Conservation (phyloP, 164 flowering plant species). For the Santalum album region DNA sequence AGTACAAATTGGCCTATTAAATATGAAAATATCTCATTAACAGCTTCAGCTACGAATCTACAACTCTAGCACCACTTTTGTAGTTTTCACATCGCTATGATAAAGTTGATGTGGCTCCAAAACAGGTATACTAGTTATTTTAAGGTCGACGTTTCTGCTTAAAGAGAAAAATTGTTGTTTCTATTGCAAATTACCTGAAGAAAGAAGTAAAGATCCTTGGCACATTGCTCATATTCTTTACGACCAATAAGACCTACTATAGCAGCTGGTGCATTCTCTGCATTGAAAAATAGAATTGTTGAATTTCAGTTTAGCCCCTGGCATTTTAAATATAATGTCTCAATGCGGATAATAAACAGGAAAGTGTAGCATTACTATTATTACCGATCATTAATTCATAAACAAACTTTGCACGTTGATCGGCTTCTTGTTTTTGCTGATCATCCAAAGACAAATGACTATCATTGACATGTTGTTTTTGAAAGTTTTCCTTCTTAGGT, state of each 20-base stretch:
- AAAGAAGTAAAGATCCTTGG: conserved; percentile 86
- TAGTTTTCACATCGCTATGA: too few relatives aligned
- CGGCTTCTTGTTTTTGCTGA: conserved; percentile 58
- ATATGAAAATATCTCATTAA: too few relatives aligned
- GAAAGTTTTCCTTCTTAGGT: conserved; percentile 24
- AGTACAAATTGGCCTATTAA: too few relatives aligned
- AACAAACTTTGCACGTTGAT: conserved; percentile 75
- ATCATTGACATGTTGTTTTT: conserved; percentile 15
- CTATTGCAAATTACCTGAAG: conserved; percentile 58
- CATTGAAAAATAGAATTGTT: conserved; percentile 11
- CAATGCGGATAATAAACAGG: neutral
- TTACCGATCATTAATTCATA: conserved; percentile 88
- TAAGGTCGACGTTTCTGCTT: too few relatives aligned
- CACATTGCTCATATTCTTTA: conserved; percentile 91
- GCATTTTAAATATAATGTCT: neutral
- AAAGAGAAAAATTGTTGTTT: too few relatives aligned
- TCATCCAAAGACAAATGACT: conserved; percentile 28
- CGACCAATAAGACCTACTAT: conserved; percentile 85
- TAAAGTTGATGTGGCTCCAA: too few relatives aligned
- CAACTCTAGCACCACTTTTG: too few relatives aligned
- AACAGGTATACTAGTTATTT: too few relatives aligned
- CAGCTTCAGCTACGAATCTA: too few relatives aligned
- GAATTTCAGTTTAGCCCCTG: neutral
- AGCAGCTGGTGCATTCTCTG: conserved; percentile 93
- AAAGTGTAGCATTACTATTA: conserved; percentile 1